These are phyloP conservation scores for Suillus lakei DNA, from an alignment of 768 basidiomycete genomes.

Conservation along the genomic window DNA sequence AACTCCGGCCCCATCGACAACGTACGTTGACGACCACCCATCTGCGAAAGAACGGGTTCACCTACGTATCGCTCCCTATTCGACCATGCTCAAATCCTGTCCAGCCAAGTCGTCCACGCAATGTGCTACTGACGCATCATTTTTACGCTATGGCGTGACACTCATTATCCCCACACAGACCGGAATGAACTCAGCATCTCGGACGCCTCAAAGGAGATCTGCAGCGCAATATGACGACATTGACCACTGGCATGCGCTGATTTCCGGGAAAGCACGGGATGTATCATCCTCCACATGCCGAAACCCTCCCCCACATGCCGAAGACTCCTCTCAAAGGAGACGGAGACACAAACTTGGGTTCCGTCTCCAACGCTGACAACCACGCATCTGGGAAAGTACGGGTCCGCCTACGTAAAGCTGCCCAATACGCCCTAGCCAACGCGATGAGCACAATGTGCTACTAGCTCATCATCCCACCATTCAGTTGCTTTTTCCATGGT, in stretches of 20 bases:
- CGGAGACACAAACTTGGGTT: background rate
- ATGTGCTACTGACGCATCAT: background rate
- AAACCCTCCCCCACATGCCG: too few species aligned
- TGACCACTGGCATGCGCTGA: too few species aligned
- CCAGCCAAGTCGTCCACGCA: background rate
- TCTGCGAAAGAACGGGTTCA: background rate
- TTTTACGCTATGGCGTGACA: too few species aligned
- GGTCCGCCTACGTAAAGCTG: too few species aligned
- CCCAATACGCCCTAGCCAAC: background rate
- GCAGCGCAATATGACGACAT: too few species aligned
- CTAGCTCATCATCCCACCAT: background rate
- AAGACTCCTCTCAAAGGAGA: background rate
- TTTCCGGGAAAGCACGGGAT: background rate
- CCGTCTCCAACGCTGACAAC: background rate
- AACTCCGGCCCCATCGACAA: background rate
- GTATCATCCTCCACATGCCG: background rate
- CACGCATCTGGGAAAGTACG: background rate
- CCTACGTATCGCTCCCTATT: background rate
- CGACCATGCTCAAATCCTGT: background rate
- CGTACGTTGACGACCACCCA: background rate
- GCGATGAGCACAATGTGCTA: background rate
- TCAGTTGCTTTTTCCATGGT: too few species aligned
- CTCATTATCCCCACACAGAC: too few species aligned
- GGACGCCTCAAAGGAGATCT: too few species aligned
- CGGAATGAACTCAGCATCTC: too few species aligned